phyloP scores from a whole-genome alignment of 768 basidiomycete species.

The Phlegmacium glaucopus region DNA sequence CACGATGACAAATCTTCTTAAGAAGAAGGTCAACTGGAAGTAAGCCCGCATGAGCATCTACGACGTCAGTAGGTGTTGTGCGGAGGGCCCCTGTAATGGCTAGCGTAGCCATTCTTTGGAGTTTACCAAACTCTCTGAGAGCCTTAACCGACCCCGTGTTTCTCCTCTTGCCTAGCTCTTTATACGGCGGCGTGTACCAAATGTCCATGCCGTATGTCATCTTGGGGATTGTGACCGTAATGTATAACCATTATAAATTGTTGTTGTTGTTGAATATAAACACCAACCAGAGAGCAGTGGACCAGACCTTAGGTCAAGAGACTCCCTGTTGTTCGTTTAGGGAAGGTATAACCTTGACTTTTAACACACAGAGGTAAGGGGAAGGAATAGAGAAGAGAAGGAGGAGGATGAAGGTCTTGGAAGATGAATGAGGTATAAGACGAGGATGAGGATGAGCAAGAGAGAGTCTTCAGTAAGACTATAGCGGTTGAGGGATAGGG shows the following conservation, averaged over 20 bases:
- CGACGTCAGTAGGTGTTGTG: slow-evolving; percentile 11
- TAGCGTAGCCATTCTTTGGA: not conserved
- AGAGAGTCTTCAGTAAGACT: too few species aligned
- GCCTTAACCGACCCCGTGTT: not conserved
- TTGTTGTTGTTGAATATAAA: too few species aligned
- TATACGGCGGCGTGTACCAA: not conserved
- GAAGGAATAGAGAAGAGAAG: too few species aligned
- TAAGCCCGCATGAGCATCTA: slow-evolving; percentile 14
- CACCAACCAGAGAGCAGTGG: too few species aligned
- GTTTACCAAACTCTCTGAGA: not conserved
- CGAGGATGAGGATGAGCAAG: too few species aligned
- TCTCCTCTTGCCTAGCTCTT: not conserved
- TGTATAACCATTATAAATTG: not conserved
- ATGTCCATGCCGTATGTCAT: not conserved
- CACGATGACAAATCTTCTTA: not conserved
- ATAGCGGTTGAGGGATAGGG: too few species aligned
- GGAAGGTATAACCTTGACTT: too few species aligned
- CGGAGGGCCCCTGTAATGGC: slow-evolving; percentile 12
- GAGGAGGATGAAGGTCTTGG: too few species aligned
- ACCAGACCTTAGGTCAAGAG: too few species aligned
- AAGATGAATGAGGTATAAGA: too few species aligned
- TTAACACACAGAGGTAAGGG: too few species aligned
- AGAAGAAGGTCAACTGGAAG: not conserved
- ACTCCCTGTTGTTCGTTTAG: too few species aligned
- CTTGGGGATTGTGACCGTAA: not conserved